These are phyloP conservation scores for Colletotrichum coccodes DNA, from an alignment of 2,329 filamentous ascomycete species.

Conservation along the genomic window DNA sequence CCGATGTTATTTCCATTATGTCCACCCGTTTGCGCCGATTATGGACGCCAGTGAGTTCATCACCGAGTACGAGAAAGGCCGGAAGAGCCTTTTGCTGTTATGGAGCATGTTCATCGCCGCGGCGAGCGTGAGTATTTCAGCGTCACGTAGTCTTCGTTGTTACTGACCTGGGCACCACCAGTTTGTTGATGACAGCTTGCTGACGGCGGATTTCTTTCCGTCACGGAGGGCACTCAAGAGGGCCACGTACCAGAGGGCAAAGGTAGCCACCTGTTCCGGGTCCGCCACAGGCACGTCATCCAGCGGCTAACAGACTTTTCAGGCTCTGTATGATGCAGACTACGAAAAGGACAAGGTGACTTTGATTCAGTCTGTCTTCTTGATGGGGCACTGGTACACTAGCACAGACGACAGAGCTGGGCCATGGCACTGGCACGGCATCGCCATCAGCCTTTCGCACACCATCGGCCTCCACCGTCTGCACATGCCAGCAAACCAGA, in stretches of 20 bases:
- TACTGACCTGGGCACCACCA: not conserved
- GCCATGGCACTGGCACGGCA: constrained; percentile 57
- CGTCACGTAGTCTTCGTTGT: not conserved
- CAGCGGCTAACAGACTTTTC: not conserved
- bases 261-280: constrained; percentile 35
- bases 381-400: constrained; percentile 54
- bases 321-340: constrained; percentile 36
- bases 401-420: constrained; percentile 51
- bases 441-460: constrained; percentile 53
- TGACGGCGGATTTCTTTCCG: constrained; percentile 29
- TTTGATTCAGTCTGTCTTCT: constrained; percentile 52
- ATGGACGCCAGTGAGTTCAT: constrained; percentile 36
- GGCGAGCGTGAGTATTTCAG: constrained; percentile 40
- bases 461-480: constrained; percentile 52
- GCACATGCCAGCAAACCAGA: constrained; percentile 5
- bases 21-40: constrained; percentile 38
- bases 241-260: constrained; percentile 48
- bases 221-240: constrained; percentile 48
- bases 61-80: constrained; percentile 15
- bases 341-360: constrained; percentile 49
- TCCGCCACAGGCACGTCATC: too few relatives aligned
- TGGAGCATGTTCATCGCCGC: constrained; percentile 45
- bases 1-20: constrained; percentile 38
- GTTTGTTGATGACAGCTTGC: constrained; percentile 14
- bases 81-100: constrained; percentile 34